Evolutionary conservation across 768 basidiomycete genomes (phyloP).

Genomic region (Trametes cinnabarina): DNA sequence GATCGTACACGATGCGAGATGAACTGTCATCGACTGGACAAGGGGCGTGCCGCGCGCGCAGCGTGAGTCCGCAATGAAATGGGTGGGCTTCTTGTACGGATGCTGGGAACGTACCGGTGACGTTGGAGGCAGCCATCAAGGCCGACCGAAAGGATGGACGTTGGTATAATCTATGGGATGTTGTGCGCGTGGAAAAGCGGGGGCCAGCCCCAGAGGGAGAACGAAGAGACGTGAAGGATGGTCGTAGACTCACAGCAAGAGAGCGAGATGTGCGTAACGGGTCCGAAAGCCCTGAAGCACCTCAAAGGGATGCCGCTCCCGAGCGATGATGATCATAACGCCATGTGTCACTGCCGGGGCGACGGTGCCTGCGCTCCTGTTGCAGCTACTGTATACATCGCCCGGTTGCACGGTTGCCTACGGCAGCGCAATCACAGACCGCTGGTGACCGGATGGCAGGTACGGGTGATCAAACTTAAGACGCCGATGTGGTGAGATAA

Average conservation of each 20-base stretch:
- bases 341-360: not conserved
- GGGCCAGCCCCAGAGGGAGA: slow-evolving; percentile 18
- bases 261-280: not conserved
- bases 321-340: not conserved
- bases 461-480: too few species aligned
- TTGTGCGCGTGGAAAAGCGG: not conserved
- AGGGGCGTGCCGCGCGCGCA: not conserved
- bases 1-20: slow-evolving; percentile 51
- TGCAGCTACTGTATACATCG: too few species aligned
- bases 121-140: slow-evolving; percentile 33
- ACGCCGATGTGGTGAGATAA: too few species aligned
- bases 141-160: slow-evolving; percentile 11
- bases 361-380: too few species aligned
- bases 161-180: slow-evolving; percentile 1
- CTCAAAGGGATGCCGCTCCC: not conserved
- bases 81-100: not conserved
- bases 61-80: not conserved
- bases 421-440: not conserved
- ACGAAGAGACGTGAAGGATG: slow-evolving; percentile 6
- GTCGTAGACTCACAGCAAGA: slow-evolving; percentile 4
- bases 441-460: not conserved
- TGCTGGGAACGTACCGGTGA: slow-evolving; percentile 26
- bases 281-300: not conserved
- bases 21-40: slow-evolving; percentile 55
- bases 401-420: too few species aligned